Percentiles rank a stretch among this genome's conserved stretches.
phyloP scores from a whole-genome alignment of 768 basidiomycete genomes.

The Agaricus bisporus region DNA sequence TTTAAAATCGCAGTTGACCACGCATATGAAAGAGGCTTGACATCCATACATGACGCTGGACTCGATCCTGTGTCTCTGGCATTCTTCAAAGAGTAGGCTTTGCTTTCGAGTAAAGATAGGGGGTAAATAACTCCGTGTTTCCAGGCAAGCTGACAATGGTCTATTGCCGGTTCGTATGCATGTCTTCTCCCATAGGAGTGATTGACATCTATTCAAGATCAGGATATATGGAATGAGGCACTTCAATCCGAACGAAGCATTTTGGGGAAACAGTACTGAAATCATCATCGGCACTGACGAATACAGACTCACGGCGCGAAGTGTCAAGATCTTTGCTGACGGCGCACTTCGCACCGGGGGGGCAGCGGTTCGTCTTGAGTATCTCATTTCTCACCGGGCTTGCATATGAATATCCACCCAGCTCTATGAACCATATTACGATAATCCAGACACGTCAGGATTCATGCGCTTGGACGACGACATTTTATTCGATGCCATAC shows the following conservation, averaged over 20 bases:
- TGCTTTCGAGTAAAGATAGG: neutral
- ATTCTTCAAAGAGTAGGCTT: constrained; percentile 61
- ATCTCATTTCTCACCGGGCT: constrained; percentile 3
- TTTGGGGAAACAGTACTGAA: constrained; percentile 65
- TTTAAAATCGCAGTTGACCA: constrained; percentile 62
- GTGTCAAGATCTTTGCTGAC: constrained; percentile 76
- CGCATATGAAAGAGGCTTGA: constrained; percentile 67
- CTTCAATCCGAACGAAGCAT: constrained; percentile 58
- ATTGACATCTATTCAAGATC: constrained; percentile 34
- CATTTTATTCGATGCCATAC: constrained; percentile 55
- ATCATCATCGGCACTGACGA: constrained; percentile 53
- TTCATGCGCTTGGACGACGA: constrained; percentile 69
- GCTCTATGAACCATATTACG: constrained; percentile 79
- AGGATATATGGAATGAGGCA: constrained; percentile 75
- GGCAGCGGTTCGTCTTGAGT: constrained; percentile 57
- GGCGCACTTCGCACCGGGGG: constrained; percentile 87
- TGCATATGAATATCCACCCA: constrained; percentile 17
- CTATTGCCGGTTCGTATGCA: constrained; percentile 49
- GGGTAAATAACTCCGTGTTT: neutral
- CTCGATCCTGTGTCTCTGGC: constrained; percentile 60
- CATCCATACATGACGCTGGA: constrained; percentile 84
- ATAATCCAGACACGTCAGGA: constrained; percentile 70
- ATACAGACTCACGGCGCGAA: constrained; percentile 62
- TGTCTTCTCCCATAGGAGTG: constrained; percentile 9
- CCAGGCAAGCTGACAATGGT: constrained; percentile 54